phyloP scores from a whole-genome alignment of 2,329 filamentous ascomycete species.

The Botryotinia calthae region DNA sequence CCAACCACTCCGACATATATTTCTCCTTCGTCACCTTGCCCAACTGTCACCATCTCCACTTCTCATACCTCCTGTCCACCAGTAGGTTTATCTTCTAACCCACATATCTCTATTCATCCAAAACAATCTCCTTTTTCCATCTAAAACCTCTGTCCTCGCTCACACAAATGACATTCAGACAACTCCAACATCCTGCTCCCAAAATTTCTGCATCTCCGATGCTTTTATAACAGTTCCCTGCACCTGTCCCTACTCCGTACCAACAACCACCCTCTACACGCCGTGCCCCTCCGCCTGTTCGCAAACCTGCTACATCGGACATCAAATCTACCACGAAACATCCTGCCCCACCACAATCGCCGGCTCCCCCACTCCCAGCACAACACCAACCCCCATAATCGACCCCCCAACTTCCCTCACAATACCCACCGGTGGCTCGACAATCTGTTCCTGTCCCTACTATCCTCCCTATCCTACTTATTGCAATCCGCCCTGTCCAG shows the following conservation, averaged over 20 bases:
- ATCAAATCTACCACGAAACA: conserved; percentile 11
- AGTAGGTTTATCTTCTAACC: not conserved
- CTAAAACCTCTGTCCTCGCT: not conserved
- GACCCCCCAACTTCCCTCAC: no score
- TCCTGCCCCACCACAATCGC: not conserved
- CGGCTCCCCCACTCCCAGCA: not conserved
- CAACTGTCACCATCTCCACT: conserved; percentile 31
- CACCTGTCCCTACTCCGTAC: conserved; percentile 30
- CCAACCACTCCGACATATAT: not conserved
- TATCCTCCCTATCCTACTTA: no score
- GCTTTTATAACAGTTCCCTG: conserved; percentile 29
- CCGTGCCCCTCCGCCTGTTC: conserved; percentile 28
- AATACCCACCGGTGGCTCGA: no score
- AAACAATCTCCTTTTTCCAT: no score
- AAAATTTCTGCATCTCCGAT: conserved; percentile 28
- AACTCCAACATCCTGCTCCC: conserved; percentile 11
- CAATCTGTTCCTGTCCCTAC: no score
- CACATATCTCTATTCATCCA: conserved; percentile 22
- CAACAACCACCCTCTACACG: conserved; percentile 29
- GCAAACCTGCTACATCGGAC: conserved; percentile 22
- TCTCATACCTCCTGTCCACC: conserved; percentile 23
- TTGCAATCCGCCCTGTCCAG: no score
- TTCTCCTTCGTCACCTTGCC: conserved; percentile 24
- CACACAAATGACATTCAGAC: not conserved
- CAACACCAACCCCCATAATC: not conserved